Evolutionary conservation across 192 early-diverging fungal species (phyloP).

Genomic region (Dissophora ornata): DNA sequence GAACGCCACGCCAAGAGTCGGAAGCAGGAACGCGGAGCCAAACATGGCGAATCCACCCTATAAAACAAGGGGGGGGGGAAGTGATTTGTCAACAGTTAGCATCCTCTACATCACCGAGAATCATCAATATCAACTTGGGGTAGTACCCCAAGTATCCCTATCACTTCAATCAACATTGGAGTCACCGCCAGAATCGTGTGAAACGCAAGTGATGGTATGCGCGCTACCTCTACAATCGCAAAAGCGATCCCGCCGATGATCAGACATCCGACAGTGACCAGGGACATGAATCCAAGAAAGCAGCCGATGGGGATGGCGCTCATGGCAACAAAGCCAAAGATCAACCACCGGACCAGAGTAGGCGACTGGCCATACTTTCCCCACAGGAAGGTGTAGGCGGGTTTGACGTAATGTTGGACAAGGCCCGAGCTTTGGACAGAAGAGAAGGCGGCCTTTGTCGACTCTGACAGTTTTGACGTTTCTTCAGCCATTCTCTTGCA

Average conservation of each 20-base stretch:
- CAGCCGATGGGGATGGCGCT: conserved; percentile 16
- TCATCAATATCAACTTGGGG: too few species aligned
- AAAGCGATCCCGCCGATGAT: conserved; percentile 19
- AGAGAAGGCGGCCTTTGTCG: not conserved
- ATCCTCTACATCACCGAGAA: too few species aligned
- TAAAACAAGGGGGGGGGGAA: not conserved
- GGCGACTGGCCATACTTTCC: not conserved
- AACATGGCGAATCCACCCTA: conserved; percentile 27
- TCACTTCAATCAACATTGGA: too few species aligned
- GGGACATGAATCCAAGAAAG: conserved; percentile 25
- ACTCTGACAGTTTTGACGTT: not conserved
- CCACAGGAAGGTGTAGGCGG: not conserved
- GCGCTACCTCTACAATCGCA: conserved; percentile 28
- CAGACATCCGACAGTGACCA: conserved; percentile 23
- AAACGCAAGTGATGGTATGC: too few species aligned
- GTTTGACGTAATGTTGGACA: not conserved
- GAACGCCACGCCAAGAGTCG: conserved; percentile 15
- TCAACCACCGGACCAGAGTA: not conserved
- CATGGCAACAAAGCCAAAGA: conserved; percentile 11
- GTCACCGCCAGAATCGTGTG: too few species aligned
- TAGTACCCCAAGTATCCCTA: too few species aligned
- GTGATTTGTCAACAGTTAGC: too few species aligned
- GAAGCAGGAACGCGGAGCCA: conserved; percentile 21
- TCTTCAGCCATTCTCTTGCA: not conserved
- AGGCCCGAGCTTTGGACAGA: not conserved